phyloP scores from a whole-genome alignment of 768 basidiomycete genomes.

The Tulasnella sp. region DNA sequence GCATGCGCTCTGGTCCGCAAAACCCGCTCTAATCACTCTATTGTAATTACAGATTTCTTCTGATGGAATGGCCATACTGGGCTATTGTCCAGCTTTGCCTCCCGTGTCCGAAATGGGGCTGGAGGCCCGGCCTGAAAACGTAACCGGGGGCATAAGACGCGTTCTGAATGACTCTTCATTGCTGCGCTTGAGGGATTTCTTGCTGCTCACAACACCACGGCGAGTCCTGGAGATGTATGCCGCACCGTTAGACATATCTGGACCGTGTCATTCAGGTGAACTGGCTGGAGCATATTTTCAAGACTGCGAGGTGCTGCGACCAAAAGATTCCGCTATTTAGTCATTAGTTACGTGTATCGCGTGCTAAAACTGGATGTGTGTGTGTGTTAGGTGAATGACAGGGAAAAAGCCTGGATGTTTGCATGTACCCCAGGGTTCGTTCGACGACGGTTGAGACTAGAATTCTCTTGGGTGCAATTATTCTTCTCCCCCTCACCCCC shows the following conservation, averaged over 20 bases:
- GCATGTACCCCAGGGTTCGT: conserved; percentile 3
- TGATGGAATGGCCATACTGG: neutral
- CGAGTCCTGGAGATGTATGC: neutral
- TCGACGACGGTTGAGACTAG: conserved; percentile 6
- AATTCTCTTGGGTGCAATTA: conserved; percentile 1
- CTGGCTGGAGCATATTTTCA: neutral
- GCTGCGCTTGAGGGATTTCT: neutral
- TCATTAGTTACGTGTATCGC: neutral
- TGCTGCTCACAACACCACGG: neutral
- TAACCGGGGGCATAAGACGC: neutral
- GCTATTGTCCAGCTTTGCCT: neutral
- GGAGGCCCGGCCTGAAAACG: neutral
- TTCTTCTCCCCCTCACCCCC: neutral
- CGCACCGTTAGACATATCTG: neutral
- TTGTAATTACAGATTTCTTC: neutral
- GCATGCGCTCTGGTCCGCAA: too few species aligned
- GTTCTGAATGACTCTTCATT: neutral
- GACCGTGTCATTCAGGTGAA: neutral
- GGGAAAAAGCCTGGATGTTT: neutral
- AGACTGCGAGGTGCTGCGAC: neutral
- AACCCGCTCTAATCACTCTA: too few species aligned
- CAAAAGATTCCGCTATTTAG: neutral
- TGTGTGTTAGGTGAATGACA: neutral
- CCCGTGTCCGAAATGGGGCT: neutral
- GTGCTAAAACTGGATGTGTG: neutral